Conservation (phyloP, 352 stramenopile species). For the Globisporangium rhizosaccharum region DNA sequence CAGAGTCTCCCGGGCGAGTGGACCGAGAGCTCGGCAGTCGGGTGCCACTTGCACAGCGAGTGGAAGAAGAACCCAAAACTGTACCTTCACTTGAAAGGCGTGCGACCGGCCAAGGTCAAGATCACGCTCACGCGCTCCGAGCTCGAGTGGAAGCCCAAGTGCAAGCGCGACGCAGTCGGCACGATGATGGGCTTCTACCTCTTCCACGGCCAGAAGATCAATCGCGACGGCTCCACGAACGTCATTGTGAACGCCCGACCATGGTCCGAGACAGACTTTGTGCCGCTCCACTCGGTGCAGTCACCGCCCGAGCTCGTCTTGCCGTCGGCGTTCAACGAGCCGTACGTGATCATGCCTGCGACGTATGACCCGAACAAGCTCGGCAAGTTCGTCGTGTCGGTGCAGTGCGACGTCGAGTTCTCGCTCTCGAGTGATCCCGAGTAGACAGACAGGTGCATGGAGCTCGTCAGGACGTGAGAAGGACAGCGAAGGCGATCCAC, state of each 20-base stretch:
- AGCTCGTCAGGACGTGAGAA: neutral
- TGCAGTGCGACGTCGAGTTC: constrained; percentile 83
- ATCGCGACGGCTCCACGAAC: constrained; percentile 21
- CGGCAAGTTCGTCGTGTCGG: constrained; percentile 80
- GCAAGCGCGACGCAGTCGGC: constrained; percentile 77
- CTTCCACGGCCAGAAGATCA: constrained; percentile 47
- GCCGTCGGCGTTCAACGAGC: constrained; percentile 66
- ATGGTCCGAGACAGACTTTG: constrained; percentile 85
- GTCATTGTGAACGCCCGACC: constrained; percentile 64
- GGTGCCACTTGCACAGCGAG: constrained; percentile 75
- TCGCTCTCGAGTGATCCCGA: constrained; percentile 40
- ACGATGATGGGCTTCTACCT: constrained; percentile 91
- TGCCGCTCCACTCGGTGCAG: constrained; percentile 63
- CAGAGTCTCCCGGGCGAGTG: constrained; percentile 82
- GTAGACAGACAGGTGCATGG: constrained; percentile 4
- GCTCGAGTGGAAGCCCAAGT: constrained; percentile 77
- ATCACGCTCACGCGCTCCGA: constrained; percentile 81
- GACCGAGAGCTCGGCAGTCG: constrained; percentile 49
- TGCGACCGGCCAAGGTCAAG: constrained; percentile 62
- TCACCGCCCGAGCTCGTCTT: constrained; percentile 66
- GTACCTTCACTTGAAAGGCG: constrained; percentile 64
- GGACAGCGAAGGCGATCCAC: neutral
- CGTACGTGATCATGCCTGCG: constrained; percentile 86
- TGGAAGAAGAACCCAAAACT: constrained; percentile 89
- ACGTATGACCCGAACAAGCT: constrained; percentile 80